Base-by-base conservation (phyloP, 257 asterid genomes). In the Mitragyna speciosa region DNA sequence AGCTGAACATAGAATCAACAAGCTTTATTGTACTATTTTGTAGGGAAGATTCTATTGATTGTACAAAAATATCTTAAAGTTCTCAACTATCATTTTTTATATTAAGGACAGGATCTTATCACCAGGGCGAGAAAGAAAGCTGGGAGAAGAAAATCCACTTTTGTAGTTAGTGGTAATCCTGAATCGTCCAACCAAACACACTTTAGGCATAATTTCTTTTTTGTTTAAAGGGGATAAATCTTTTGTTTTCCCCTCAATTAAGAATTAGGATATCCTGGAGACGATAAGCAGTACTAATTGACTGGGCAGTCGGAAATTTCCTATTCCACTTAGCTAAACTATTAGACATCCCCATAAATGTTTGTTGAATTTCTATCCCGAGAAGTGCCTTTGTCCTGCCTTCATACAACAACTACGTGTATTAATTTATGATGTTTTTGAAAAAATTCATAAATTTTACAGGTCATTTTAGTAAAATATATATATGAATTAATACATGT, bases 71-170 rank as follows among this genome's bases (percentile, higher is more conserved):
- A 20, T 71, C 58, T 43, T 45, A 39, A 41, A 26, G 9, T 43
- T 70, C 47, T 39, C 12, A 7, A 58, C 30, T 16, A 4, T 19
- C 7, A 1, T 52, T 33, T 30, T 66, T 66, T 66, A 28, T 30
- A 33, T 8, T 51, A 58, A 19, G 0, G 1, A 48, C 10, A 43
- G 6, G 59, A 76, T 76, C 72, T 76, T 65, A 43, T 76, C 20
- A 64, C 26, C 26, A 14, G 16, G 64, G 49, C 59, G 72, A 75
- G 61, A 70, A 49, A n/a, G 76, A 81, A n/a, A 76, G 76, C n/a
- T 77, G 64, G 49, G 19, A 70, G 73, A 78, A 61, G 78, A 82
- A 77, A 78, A 79, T 82, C 87, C 87, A 79, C 89, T 47, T 78
- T 83, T 63, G 48, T 66, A 47, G 67, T 66, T 82, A 69, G 91